A percentile compares a stretch with the other conserved stretches of the same genome.
These are phyloP conservation scores for Kwoniella sp. DNA, from an alignment of 768 basidiomycete genomes.

Conservation along the genomic window DNA sequence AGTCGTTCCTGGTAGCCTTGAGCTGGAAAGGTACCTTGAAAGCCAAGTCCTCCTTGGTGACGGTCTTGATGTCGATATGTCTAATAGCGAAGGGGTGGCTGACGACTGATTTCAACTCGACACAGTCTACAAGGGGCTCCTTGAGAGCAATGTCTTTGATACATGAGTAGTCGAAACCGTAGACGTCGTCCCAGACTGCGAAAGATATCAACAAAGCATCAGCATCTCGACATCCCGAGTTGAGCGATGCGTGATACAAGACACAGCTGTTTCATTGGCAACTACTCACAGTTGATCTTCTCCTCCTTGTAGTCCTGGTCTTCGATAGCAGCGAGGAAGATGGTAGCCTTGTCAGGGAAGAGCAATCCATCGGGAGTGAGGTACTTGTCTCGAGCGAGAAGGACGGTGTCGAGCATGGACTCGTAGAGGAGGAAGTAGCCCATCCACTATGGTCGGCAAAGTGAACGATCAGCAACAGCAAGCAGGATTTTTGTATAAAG, in stretches of 20 bases:
- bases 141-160: conserved; percentile 97
- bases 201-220: background rate
- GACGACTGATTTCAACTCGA: conserved; percentile 91
- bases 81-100: conserved; percentile 89
- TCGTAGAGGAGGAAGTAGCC: conserved; percentile 99
- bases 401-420: conserved; percentile 98
- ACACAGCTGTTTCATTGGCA: too few relatives aligned
- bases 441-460: conserved; percentile 70
- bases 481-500: too few relatives aligned
- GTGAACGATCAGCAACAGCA: background rate
- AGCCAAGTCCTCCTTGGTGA: conserved; percentile 89
- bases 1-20: conserved; percentile 83
- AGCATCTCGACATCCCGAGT: background rate
- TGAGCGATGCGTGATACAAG: too few relatives aligned
- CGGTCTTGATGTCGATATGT: conserved; percentile 88
- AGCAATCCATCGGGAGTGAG: conserved; percentile 82
- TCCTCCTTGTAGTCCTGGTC: conserved; percentile 99
- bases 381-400: conserved; percentile 95
- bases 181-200: conserved; percentile 98
- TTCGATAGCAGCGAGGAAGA: conserved; percentile 96
- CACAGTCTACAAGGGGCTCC: conserved; percentile 98
- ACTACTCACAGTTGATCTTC: conserved; percentile 97
- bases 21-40: conserved; percentile 81
- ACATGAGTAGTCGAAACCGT: conserved; percentile 98
- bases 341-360: conserved; percentile 90